Base-by-base conservation (phyloP, 2,329 filamentous ascomycete genomes). In the Metarhizium humberi region DNA sequence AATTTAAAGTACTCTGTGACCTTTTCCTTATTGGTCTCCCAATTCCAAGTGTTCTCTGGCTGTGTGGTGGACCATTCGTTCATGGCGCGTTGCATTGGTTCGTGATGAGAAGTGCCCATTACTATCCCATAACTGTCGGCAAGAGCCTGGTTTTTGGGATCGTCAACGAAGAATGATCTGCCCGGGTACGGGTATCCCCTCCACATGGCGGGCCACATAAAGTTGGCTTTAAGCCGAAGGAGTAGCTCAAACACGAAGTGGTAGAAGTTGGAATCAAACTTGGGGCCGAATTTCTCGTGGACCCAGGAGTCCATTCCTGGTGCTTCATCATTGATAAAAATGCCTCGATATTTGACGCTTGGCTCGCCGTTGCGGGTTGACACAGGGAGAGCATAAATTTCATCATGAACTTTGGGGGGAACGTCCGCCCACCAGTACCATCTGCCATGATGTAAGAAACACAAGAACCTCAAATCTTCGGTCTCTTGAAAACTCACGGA, bases 161-260 rank as follows among this genome's bases (percentile, higher is more conserved):
- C 83, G 51, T 86, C 84, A 0, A 81, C 76, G 60, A 82, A 81
- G 68, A 87, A 86, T 59, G 80, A 80, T 40, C 77, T 76, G 8
- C 74, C 74, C 0, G 74, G 75, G 3, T 70, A 70, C 2, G 74
- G 74, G 42, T 72, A 73, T 13, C 69, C 73, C 6, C 78, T 76
- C 81, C 84, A 87, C 77, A 82, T 82, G 0, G 84, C 82, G 0
- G 83, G 84, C 84, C 84, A 87, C 53, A 87, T 69, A 59, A 84
- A 86, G 63, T 87, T 87, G 2, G 81, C 66, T 63, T 75, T 78
- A 20, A 84, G 72, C 14, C 83, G 72, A 3, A 86, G 71, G 1
- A 85, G 68, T 5, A 87, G 72, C 62, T 87, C 84, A 58, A 86
- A 87, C 0, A 87, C 77, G 16, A 77, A 76, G 13, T 70, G 70